Conservation (phyloP, 148 eudicot genomes). For the Chenopodium quinoa region DNA sequence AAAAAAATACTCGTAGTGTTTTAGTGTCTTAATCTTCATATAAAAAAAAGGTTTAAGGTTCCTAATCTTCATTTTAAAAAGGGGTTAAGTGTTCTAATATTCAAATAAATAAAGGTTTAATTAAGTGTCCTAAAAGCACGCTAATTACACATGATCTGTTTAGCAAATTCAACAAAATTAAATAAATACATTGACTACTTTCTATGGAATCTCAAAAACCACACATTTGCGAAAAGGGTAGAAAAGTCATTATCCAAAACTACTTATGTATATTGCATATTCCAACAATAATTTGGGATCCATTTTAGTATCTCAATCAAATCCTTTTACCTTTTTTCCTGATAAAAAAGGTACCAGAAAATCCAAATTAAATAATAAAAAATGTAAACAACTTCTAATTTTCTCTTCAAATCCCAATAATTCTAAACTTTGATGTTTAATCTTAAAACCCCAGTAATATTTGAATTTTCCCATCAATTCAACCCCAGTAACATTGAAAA, state of each 20-base stretch:
- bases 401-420: background rate
- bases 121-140: conserved; percentile 34
- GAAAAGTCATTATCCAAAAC: conserved; percentile 17
- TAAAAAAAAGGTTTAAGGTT: too few species aligned
- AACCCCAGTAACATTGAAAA: background rate
- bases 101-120: too few species aligned
- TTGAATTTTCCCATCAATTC: background rate
- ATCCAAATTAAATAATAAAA: background rate
- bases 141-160: conserved; percentile 32
- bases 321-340: background rate
- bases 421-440: too few species aligned
- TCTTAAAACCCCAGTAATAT: background rate
- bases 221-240: background rate
- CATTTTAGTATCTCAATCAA: background rate
- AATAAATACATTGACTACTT: background rate
- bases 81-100: background rate
- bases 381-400: background rate
- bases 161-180: background rate
- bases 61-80: too few species aligned
- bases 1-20: too few species aligned
- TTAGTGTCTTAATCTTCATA: too few species aligned
- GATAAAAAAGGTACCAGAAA: background rate
- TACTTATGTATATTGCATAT: background rate
- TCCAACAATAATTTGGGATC: background rate
- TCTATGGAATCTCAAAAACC: conserved; percentile 5